Percentiles rank a stretch among this genome's conserved stretches.
Evolutionary conservation across 148 eudicot genomes (phyloP).

Genomic region (Rhododendron molle): DNA sequence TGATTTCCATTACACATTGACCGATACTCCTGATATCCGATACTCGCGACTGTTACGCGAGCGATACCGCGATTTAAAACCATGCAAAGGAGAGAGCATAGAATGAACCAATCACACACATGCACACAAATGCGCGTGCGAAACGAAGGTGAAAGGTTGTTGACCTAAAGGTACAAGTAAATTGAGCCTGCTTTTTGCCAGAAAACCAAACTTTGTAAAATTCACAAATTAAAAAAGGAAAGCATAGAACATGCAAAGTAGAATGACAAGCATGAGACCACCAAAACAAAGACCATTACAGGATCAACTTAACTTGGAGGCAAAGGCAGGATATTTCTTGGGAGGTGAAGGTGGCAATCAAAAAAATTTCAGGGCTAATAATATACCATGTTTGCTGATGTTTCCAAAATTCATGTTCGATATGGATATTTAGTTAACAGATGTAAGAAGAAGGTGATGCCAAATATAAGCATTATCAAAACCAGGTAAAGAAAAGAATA

Average conservation of each 20-base stretch:
- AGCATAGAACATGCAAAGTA: background rate
- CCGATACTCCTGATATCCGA: no score
- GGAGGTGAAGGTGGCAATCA: background rate
- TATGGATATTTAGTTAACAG: background rate
- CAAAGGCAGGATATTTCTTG: background rate
- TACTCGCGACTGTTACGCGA: no score
- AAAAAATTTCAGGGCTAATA: background rate
- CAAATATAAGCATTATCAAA: background rate
- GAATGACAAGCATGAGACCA: background rate
- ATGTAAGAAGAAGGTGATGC: background rate
- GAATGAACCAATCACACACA: background rate
- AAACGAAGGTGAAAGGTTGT: background rate
- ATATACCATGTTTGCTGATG: background rate
- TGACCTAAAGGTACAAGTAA: background rate
- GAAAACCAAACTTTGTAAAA: background rate
- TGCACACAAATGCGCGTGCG: background rate
- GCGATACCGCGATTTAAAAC: no score
- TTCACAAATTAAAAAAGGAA: background rate
- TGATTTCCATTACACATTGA: no score
- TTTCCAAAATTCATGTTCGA: background rate
- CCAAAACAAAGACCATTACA: background rate
- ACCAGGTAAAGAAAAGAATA: background rate
- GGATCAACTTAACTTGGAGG: background rate
- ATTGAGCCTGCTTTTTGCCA: background rate
- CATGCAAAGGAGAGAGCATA: background rate